phyloP scores from a whole-genome alignment of 1,139 yeast species.

The Magnusiomyces magnusii region DNA sequence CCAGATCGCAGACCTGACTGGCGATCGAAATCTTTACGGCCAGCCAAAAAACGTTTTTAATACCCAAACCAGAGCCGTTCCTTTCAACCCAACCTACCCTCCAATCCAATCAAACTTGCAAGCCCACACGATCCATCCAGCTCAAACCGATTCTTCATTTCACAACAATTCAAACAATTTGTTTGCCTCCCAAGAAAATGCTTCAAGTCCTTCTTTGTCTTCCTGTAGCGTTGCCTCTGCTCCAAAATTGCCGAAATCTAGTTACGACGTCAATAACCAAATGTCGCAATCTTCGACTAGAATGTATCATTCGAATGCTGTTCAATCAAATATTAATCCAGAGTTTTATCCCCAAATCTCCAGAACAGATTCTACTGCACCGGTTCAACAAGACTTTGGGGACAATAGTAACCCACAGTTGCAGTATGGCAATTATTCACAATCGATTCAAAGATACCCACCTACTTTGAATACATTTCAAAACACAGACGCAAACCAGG shows the following conservation, averaged over 20 bases:
- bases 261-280: not conserved
- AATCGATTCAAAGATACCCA: not conserved
- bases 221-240: not conserved
- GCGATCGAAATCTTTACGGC: not conserved
- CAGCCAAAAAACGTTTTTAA: not conserved
- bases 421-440: not conserved
- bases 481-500: not conserved
- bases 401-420: not conserved
- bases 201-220: not conserved
- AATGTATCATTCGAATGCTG: not conserved
- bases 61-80: not conserved
- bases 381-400: not conserved
- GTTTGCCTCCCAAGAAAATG: not conserved
- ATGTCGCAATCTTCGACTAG: not conserved
- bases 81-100: slow-evolving; percentile 1
- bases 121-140: not conserved
- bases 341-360: not conserved
- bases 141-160: not conserved
- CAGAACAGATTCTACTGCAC: not conserved
- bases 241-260: not conserved
- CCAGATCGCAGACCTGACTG: not conserved
- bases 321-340: not conserved
- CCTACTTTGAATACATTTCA: not conserved
- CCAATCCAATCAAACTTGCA: not conserved
- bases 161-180: not conserved